Evolutionary conservation across 1,139 yeast genomes (phyloP), one percentile per base, ranked within the genome.

Genomic region (Yamadazyma aaseri): DNA sequence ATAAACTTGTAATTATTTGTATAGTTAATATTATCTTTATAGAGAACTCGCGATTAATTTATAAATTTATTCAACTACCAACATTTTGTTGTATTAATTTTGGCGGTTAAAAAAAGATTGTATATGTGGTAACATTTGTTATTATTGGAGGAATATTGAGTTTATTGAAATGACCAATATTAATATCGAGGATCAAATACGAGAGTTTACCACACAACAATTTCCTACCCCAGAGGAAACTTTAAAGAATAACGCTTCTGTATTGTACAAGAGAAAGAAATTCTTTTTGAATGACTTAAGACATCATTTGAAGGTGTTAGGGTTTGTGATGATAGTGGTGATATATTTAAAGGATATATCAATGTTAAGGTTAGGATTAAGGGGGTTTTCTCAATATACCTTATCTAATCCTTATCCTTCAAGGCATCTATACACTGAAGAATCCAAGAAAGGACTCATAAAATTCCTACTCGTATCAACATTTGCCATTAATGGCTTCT

Each of bases 201-300:
- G 51, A 33, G 61, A 53, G 36, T 67, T 65, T 39, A 53, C 55
- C 26, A 38, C 49, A 11, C 65, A 56, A 44, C 46, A 44, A 28
- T 58, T 55, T 34, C 76, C 76, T 3, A 57, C 65, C 0, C 56
- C 55, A 8, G 68, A 65, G 31, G 64, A 69, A 47, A 67, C 71
- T 3, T 43, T 55, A 11, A 40, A 39, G 20, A 63, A 65, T 42
- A 69, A 68, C 46, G 57, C 58, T 2, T 39, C 57, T n/a, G 55
- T 60, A 20, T 55, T 68, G 17, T 64, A 65, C 39, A 65, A 64
- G 42, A 55, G 71, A 16, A 68, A 66, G 51, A 63, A 64, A 45
- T 56, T 47, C 46, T 70, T 68, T 36, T 49, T 68, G 3, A 49
- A 49, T 20, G 69, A 68, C 29, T 44, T 69, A 16, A 52, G 65